Conservation (phyloP, 1,139 yeast species). For the Saccharomyces hybrid region DNA sequence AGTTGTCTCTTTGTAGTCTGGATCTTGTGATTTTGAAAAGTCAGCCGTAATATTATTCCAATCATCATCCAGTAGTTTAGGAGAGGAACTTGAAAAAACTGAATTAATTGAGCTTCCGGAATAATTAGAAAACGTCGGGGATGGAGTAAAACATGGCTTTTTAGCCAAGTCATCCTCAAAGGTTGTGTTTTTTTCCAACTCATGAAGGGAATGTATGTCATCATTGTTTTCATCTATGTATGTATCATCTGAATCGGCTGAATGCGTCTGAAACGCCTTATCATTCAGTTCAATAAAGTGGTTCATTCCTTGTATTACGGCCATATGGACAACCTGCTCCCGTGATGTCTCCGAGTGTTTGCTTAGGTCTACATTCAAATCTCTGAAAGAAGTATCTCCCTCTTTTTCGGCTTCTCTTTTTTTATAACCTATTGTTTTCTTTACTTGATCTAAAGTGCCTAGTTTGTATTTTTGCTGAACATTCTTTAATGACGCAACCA, state of each 20-base stretch:
- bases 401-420: background rate
- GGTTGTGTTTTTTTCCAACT: background rate
- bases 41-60: slow-evolving; percentile 23
- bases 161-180: background rate
- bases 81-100: slow-evolving; percentile 22
- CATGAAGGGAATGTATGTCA: slow-evolving; percentile 7
- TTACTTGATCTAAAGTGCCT: slow-evolving; percentile 3
- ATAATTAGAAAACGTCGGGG: slow-evolving; percentile 20
- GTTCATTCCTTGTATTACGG: background rate
- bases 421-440: slow-evolving; percentile 2
- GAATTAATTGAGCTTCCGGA: slow-evolving; percentile 26
- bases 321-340: background rate
- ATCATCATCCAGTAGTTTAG: slow-evolving; percentile 18
- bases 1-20: slow-evolving; percentile 1
- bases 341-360: background rate
- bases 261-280: background rate
- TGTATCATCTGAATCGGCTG: slow-evolving; percentile 1
- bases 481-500: slow-evolving; percentile 14
- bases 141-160: slow-evolving; percentile 8
- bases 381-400: background rate
- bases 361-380: background rate
- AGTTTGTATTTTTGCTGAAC: slow-evolving; percentile 15
- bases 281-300: background rate
- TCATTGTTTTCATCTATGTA: slow-evolving; percentile 3
- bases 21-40: slow-evolving; percentile 1